Evolutionary conservation across 2,329 filamentous ascomycete species (phyloP).

Genomic region (Colletotrichum spinosum): DNA sequence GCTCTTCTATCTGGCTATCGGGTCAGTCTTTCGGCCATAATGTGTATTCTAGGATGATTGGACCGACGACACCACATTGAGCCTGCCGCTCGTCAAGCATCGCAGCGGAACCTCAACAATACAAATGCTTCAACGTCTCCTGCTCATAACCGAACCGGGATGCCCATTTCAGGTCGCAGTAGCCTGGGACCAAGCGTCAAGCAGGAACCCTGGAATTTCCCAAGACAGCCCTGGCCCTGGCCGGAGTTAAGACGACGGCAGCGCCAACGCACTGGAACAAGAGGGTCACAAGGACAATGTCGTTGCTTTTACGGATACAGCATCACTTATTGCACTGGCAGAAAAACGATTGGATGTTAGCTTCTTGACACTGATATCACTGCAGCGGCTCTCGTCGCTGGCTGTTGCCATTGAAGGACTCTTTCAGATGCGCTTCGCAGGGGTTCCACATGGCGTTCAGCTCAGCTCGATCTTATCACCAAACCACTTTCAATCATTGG

Average conservation of each 20-base stretch:
- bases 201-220: constrained; percentile 33
- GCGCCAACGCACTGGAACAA: neutral
- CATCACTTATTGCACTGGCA: too few species aligned
- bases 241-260: constrained; percentile 27
- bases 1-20: too few species aligned
- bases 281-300: neutral
- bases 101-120: too few species aligned
- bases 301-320: neutral
- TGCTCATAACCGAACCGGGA: constrained; percentile 32
- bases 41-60: too few species aligned
- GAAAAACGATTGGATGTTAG: too few species aligned
- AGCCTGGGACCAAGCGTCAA: constrained; percentile 33
- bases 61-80: too few species aligned
- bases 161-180: constrained; percentile 7
- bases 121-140: constrained; percentile 2
- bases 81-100: too few species aligned
- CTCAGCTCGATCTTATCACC: constrained; percentile 1
- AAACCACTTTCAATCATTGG: constrained; percentile 6
- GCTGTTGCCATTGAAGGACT: neutral
- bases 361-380: neutral
- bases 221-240: constrained; percentile 19
- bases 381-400: constrained; percentile 2
- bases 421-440: constrained; percentile 10
- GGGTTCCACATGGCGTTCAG: constrained; percentile 18
- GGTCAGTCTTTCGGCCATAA: too few species aligned